phyloP scores from a whole-genome alignment of 108 stramenopile genomes.

The Cyclotella sp. region DNA sequence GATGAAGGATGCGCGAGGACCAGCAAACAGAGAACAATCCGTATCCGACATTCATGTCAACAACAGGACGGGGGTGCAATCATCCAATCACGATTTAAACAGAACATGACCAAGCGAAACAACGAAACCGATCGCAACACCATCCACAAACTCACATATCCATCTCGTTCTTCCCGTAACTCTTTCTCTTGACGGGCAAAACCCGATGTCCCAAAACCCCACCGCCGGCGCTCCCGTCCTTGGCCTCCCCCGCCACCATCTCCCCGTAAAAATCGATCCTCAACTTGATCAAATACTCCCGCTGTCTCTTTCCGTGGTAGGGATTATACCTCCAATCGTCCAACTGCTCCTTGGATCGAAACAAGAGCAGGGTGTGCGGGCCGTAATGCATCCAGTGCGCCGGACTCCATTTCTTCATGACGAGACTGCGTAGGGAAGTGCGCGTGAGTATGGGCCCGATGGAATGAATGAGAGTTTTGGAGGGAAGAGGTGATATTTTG shows the following conservation, averaged over 20 bases:
- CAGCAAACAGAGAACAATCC: slow-evolving; percentile 1
- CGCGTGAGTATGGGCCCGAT: slow-evolving; percentile 52
- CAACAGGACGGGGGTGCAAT: too few relatives aligned
- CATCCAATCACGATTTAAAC: too few relatives aligned
- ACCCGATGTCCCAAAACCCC: slow-evolving; percentile 50
- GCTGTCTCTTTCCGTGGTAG: slow-evolving; percentile 47
- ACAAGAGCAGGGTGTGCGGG: slow-evolving; percentile 37
- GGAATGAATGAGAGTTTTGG: slow-evolving; percentile 22
- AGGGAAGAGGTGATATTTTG: slow-evolving; percentile 43
- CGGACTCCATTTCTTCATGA: slow-evolving; percentile 61
- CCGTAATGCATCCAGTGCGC: slow-evolving; percentile 52
- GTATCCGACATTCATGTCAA: too few relatives aligned
- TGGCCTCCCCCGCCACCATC: slow-evolving; percentile 15
- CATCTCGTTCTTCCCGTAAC: slow-evolving; percentile 51
- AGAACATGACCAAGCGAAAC: too few relatives aligned
- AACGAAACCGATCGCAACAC: too few relatives aligned
- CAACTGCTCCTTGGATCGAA: slow-evolving; percentile 45
- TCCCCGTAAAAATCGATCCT: slow-evolving; percentile 56
- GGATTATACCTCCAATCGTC: slow-evolving; percentile 63
- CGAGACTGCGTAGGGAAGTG: slow-evolving; percentile 49
- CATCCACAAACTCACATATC: slow-evolving; percentile 43
- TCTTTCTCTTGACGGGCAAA: slow-evolving; percentile 50
- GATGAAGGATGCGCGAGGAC: slow-evolving; percentile 25
- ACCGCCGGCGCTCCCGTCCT: not conserved
- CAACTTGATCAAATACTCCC: slow-evolving; percentile 55